Base-by-base conservation (phyloP, 176 grass and related monocot species). In the Lolium perenne region DNA sequence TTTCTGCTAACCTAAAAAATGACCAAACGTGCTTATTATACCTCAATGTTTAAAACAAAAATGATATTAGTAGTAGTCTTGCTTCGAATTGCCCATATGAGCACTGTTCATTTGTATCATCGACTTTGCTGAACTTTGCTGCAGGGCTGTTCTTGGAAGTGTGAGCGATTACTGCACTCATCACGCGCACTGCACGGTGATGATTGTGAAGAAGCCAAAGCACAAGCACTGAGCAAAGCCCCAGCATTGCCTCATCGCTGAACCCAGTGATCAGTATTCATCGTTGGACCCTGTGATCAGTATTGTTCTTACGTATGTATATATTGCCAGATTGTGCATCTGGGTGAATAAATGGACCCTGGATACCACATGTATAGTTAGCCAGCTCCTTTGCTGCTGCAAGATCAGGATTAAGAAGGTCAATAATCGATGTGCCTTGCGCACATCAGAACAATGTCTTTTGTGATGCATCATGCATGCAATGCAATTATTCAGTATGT, bases 141-240 rank as follows among this genome's bases (percentile, higher is more conserved):
- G 32, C 82, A 98, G 93, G 79, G 88, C 96, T 55, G 92, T 98
- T 64, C 83, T 98, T 23, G 96, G 92, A 64, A 95, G 96, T 50
- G 93, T 98, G 78, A 95, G 92, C 16, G 93, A 98, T 23, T 98
- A 98, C 81, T 98, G 92, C 14, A 79, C 88, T 12, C 96, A 98
- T 9, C 96, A 95, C 38, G 96, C 93, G 9, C 88, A 95, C 74
- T 98, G 96, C 91, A 95, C 90, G 0, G 93, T 98, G 12, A 98
- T 98, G 93, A 93, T 98, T 60, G 93, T 98, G 26, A 98, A 98
- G 85, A 91, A 94, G 81, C 91, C 95, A 5, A 98, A 98, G 84
- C 72, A 79, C 74, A 92, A 89, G 81, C 87, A 95, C 51, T 91
- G 32, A 71, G 17, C 15, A 0, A 81, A 12, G 25, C 1, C 8